Evolutionary conservation across 2,329 filamentous ascomycete species (phyloP), one percentile per base, ranked within the genome.

Genomic region (Monilinia fructigena): DNA sequence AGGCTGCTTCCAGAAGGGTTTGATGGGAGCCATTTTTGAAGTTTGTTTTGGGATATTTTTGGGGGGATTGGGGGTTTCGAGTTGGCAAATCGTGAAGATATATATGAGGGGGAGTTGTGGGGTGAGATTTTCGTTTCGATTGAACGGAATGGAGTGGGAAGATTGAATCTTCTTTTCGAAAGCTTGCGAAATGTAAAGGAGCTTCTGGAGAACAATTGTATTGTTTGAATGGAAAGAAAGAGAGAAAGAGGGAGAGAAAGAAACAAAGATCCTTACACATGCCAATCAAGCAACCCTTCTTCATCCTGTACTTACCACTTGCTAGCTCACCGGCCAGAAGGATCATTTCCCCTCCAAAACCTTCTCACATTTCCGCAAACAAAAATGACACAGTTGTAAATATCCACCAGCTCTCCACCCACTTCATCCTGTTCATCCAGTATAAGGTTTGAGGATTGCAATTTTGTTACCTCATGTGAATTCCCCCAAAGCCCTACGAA

Each of bases 1-100:
- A 66, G 86, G 86, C 74, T 85, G 85, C 7, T 76, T 70, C 86
- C 86, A 88, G 77, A 82, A 79, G 63, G 86, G 86, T 68, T 77
- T 83, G 63, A 87, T 77, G 63, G 85, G 85, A 66, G 84, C 80
- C 83, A 86, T 75, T 74, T 73, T 68, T 55, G 23, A 40, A 14
- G 58, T 31, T 59, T 14, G 38, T 56, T 52, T 47, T 38, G 52
- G 20, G 12, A 10, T 6, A 6, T 28, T 10, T 11, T 56, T 55
- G 23, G 3, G 23, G 38, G n/a, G n/a, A 16, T 2, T 31, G 1
- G n/a, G 35, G 45, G 5, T 31, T 45, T 28, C 14, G 28, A 14
- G 38, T 38, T 50, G 45, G 45, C 28, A 10, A 60, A 38, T 50
- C 4, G 2, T 50, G 56, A 60, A 45, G 56, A 23, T 60, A 60